Conservation (phyloP, 768 basidiomycete genomes). For the Tricholoma saponaceum region DNA sequence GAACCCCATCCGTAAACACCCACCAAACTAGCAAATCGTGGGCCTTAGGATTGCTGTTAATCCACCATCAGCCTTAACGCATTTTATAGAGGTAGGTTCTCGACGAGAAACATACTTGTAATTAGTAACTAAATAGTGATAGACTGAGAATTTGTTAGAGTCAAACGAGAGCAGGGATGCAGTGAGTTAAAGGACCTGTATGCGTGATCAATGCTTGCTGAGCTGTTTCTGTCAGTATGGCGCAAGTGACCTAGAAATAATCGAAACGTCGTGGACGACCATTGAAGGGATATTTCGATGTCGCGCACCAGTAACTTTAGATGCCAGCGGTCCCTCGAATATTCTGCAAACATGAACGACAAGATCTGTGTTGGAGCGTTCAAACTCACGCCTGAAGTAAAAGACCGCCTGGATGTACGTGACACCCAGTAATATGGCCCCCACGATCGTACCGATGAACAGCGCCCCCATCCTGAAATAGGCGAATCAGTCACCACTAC, state of each 20-base stretch:
- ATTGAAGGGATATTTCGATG: too few species aligned
- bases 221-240: background rate
- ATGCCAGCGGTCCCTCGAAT: background rate
- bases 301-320: background rate
- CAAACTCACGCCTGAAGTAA: constrained; percentile 4
- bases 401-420: constrained; percentile 17
- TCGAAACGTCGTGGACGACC: too few species aligned
- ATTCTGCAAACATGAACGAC: too few species aligned
- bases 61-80: too few species aligned
- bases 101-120: constrained; percentile 20
- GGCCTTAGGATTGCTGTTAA: too few species aligned
- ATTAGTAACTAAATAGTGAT: constrained; percentile 16
- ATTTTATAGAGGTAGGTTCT: too few species aligned
- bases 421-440: constrained; percentile 17
- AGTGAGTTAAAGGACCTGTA: background rate
- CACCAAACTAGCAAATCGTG: too few species aligned
- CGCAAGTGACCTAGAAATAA: background rate
- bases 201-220: background rate
- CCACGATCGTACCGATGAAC: constrained; percentile 16
- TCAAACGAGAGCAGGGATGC: too few species aligned
- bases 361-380: too few species aligned
- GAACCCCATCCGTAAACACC: too few species aligned
- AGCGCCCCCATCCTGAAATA: constrained; percentile 17
- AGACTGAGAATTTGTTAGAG: constrained; percentile 8
- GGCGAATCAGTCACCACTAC: too few species aligned